Base-by-base conservation (phyloP, 1,284 basidiomycete genomes). In the Naganishia albida region DNA sequence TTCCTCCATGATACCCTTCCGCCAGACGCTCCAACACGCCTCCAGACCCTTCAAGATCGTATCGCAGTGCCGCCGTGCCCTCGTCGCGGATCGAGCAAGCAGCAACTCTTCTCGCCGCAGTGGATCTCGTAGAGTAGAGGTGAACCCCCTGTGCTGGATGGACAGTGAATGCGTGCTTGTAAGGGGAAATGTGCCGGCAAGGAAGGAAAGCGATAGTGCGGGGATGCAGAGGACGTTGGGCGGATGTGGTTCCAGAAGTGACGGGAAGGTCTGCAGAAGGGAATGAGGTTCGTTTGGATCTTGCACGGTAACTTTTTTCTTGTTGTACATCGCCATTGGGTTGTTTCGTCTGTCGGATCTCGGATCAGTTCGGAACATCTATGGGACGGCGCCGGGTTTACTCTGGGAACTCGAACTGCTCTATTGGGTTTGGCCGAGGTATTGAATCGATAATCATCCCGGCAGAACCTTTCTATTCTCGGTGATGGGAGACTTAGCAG, bases 381-480 rank as follows among this genome's bases (percentile, higher is more conserved):
- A 42, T 28, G 15, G 20, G 10, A 13, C 25, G 3, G 57, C 15
- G 23, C 23, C 23, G 7, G 23, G 16, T 46, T 39, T 26, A 60
- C 57, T 60, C 57, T 8, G 57, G 44, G n/a, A 60, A 39, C n/a
- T 60, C 46, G 46, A 60, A 60, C 40, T 60, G 57, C 39, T 60
- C 57, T 2, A 60, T 23, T 10, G 38, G 30, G 39, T 60, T 60
- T 2, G 57, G 57, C 57, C 50, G 57, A 10, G 57, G 57, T 48
- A 60, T 50, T 18, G 57, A 60, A 40, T 60, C 57, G 38, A 60
- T 60, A 26, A 60, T 60, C 57, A 60, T 60, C 12, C 34, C 57
- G 16, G 57, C 57, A n/a, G 57, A 60, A 16, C 57, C 57, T 60
- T 60, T 60, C 57, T 60, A 18, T 26, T 8, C 16, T 6, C 13